A percentile compares a stretch with the other conserved stretches of the same genome.
Evolutionary conservation across 225 moss, liverwort and hornwort species (phyloP).

Genomic region (Marchantia polymorpha): DNA sequence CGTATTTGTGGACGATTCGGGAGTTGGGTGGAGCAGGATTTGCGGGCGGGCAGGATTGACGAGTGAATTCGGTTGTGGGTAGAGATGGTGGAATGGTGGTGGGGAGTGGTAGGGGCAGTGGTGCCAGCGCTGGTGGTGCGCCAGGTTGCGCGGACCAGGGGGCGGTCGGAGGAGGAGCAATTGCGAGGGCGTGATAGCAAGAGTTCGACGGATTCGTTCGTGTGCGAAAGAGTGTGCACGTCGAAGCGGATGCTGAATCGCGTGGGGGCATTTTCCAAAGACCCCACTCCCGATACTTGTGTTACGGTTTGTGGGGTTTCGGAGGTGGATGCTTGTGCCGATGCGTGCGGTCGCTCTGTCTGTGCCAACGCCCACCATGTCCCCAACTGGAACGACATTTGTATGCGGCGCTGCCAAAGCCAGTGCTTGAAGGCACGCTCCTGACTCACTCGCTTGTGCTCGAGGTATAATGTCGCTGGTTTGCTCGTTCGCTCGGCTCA

Average conservation of each 20-base stretch:
- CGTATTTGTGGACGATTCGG: too few species aligned
- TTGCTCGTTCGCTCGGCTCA: not conserved
- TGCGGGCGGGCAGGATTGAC: too few species aligned
- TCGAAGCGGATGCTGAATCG: slow-evolving; percentile 87
- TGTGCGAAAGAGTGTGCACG: slow-evolving; percentile 93
- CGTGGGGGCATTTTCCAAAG: slow-evolving; percentile 95
- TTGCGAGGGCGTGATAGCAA: slow-evolving; percentile 68
- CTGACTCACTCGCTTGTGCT: slow-evolving; percentile 22
- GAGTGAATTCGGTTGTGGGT: not conserved
- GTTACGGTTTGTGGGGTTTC: slow-evolving; percentile 95
- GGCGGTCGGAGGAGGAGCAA: slow-evolving; percentile 76
- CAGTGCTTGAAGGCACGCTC: slow-evolving; percentile 88
- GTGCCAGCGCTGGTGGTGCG: slow-evolving; percentile 90
- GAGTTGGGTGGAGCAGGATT: too few species aligned
- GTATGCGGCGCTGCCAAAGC: slow-evolving; percentile 89
- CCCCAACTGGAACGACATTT: slow-evolving; percentile 96
- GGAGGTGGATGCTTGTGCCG: slow-evolving; percentile 91
- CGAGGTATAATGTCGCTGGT: slow-evolving; percentile 12
- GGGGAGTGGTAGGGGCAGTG: slow-evolving; percentile 90
- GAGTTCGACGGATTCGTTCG: slow-evolving; percentile 71
- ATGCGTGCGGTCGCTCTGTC: slow-evolving; percentile 81
- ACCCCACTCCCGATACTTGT: slow-evolving; percentile 86
- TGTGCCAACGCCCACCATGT: slow-evolving; percentile 96
- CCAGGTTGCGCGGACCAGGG: slow-evolving; percentile 69
- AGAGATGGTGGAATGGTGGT: slow-evolving; percentile 98